Evolutionary conservation across 2,329 filamentous ascomycete species (phyloP), one percentile per base, ranked within the genome.

Genomic region (Botryotinia globosa): DNA sequence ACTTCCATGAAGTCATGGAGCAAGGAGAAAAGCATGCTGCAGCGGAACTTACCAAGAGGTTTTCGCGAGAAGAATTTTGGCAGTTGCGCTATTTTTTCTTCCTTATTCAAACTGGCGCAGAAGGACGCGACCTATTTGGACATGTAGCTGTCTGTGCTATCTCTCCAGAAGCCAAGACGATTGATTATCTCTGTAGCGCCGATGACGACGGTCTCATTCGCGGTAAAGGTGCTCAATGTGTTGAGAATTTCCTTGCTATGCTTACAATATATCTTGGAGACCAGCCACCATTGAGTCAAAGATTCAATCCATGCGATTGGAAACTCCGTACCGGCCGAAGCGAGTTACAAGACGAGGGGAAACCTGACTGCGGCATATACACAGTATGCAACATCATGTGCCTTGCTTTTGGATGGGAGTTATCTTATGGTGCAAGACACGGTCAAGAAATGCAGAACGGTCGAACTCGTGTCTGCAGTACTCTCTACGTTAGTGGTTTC

Each of bases 91-190:
- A 70, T 34, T 12, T 61, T 44, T 69, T 69, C 29, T 16, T 70
- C 16, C n/a, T 64, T 8, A 7, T 70, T 63, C 54, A 45, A 39
- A 64, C 42, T 18, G 42, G 44, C 32, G 25, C 2, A 32, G 29
- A 62, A 18, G 22, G n/a, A 4, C 32, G 16, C 34, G 22, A 5
- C 10, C 16, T 18, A 4, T 22, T 20, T 63, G 58, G 58, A 45
- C 68, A 70, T 51, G 10, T 51, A 22, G 42, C 68, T 9, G 56
- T 70, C 39, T 70, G 68, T 51, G 58, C 16, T 34, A 51, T 70
- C n/a, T 70, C 68, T 8, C 58, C 68, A 44, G 68, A 70, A 64
- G n/a, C 68, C 32, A 70, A 70, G 32, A 70, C 68, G n/a, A 64
- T 70, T 32, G 68, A 70, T 25, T 70, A 37, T 22, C 54, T 70